A percentile compares a stretch with the other conserved stretches of the same genome.
These are phyloP conservation scores for Cucurbitaria berberidis DNA, from an alignment of 2,329 filamentous ascomycete genomes.

Conservation along the genomic window DNA sequence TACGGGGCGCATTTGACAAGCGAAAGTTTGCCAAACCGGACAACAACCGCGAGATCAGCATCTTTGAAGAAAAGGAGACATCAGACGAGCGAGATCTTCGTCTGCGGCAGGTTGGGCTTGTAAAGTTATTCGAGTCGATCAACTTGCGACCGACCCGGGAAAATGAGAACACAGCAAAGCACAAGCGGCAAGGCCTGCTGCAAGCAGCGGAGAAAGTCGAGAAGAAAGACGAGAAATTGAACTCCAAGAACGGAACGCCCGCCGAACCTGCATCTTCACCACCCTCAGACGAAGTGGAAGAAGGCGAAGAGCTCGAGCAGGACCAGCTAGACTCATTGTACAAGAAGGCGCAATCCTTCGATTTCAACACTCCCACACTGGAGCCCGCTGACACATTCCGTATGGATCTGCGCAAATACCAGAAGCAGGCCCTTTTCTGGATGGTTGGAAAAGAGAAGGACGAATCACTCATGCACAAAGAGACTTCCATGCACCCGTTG, in stretches of 20 bases:
- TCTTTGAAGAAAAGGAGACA: conserved; percentile 87
- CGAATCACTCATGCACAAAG: conserved; percentile 68
- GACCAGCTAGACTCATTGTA: conserved; percentile 94
- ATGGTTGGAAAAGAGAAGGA: conserved; percentile 94
- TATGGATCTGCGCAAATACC: conserved; percentile 86
- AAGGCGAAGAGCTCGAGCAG: conserved; percentile 90
- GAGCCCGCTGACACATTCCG: conserved; percentile 82
- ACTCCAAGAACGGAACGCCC: conserved; percentile 59
- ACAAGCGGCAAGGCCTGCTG: conserved; percentile 82
- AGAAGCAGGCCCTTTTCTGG: conserved; percentile 95
- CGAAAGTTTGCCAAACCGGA: conserved; percentile 67
- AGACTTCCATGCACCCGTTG: conserved; percentile 89
- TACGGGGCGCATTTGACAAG: conserved; percentile 74
- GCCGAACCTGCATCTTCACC: conserved; percentile 59
- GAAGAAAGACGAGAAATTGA: conserved; percentile 59
- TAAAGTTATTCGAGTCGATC: conserved; percentile 88
- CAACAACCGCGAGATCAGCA: conserved; percentile 71
- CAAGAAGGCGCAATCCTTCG: conserved; percentile 94
- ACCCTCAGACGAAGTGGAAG: conserved; percentile 71
- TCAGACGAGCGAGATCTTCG: conserved; percentile 82
- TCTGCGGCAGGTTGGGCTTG: conserved; percentile 82
- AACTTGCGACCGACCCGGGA: conserved; percentile 76
- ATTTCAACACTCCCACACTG: conserved; percentile 87
- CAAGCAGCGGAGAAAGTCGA: conserved; percentile 89
- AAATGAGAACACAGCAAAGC: conserved; percentile 76